Evolutionary conservation across 192 early-diverging fungal genomes (phyloP), one percentile per base, ranked within the genome.

Genomic region (Linnemannia hyalina): DNA sequence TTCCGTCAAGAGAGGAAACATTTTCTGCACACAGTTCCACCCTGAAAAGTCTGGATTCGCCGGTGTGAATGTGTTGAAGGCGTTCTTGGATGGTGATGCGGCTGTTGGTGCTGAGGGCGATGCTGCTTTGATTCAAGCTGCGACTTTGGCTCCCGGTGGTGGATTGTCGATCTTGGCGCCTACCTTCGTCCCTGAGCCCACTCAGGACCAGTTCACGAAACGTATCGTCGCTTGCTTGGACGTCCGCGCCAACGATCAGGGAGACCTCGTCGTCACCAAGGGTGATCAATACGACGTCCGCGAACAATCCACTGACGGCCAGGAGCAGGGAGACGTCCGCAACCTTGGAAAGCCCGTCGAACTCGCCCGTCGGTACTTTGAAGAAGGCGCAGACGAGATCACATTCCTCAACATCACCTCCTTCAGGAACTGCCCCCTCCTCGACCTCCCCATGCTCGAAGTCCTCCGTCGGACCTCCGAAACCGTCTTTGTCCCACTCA

Each of bases 231-330:
- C 98, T 29, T 99, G 98, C 81, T 91, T 99, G 68, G 98, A 99
- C 77, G 98, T 99, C 10, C 95, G 99, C 29, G 92, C 97, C 40
- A 99, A 99, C 88, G 99, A 99, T 88, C 88, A 92, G 60, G 99
- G 99, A 42, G 98, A 99, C 88, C 88, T 99, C 42, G 99, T 99
- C 9, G 99, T 99, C 2, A 99, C 99, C 29, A 99, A 99, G 88
- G 99, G 99, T 40, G 98, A 99, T 88, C 98, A 99, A 84, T 99
- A 99, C 91, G 99, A 99, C 82, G 98, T 99, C 2, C 93, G 98
- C 20, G 98, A 99, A 81, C 87, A 89, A 10, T 65, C 82, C 11
- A 85, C 70, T 20, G 83, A 77, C 11, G 92, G 88, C 35, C 69
- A 70, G 4, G 46, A 69, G 3, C 38, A 40, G 42, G 81, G 77